These are phyloP conservation scores for Naganishia sp. DNA, from an alignment of 1,284 basidiomycete species.

Conservation along the genomic window DNA sequence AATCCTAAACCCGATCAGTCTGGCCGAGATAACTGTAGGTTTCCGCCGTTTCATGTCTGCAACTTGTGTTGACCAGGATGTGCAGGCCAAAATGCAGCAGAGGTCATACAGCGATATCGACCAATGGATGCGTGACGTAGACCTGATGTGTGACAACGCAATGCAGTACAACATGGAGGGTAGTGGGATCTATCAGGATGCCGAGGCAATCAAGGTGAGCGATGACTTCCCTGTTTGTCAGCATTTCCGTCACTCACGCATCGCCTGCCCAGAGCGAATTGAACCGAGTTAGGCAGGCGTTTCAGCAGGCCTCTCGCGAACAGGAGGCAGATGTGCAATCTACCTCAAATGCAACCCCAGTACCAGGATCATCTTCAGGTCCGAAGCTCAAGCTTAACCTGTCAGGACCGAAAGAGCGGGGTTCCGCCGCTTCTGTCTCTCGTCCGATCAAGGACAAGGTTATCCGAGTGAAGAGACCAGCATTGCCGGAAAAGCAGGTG, in stretches of 20 bases:
- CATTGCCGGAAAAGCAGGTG: slow-evolving; percentile 46
- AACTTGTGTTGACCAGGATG: not conserved
- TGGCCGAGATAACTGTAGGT: slow-evolving; percentile 79
- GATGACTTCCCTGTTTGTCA: not conserved
- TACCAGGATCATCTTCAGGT: not conserved
- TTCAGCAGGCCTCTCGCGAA: slow-evolving; percentile 7
- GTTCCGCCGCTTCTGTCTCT: not conserved
- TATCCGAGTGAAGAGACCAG: slow-evolving; percentile 39
- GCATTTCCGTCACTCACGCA: slow-evolving; percentile 9
- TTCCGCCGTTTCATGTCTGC: not conserved
- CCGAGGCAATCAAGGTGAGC: slow-evolving; percentile 65
- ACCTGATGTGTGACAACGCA: slow-evolving; percentile 85
- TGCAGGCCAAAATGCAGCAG: slow-evolving; percentile 63
- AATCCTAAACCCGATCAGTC: slow-evolving; percentile 79
- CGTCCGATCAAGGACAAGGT: slow-evolving; percentile 7
- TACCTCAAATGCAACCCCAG: slow-evolving; percentile 2
- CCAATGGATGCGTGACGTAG: slow-evolving; percentile 75
- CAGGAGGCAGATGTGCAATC: not conserved
- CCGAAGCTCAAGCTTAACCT: slow-evolving; percentile 26
- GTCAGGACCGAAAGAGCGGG: slow-evolving; percentile 8
- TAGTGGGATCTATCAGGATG: slow-evolving; percentile 81
- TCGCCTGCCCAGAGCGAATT: not conserved
- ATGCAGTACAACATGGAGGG: slow-evolving; percentile 84
- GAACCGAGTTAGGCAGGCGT: slow-evolving; percentile 8
- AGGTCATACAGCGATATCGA: slow-evolving; percentile 67